phyloP scores from a whole-genome alignment of 352 stramenopile genomes.

The Phytopythium oedochilum region DNA sequence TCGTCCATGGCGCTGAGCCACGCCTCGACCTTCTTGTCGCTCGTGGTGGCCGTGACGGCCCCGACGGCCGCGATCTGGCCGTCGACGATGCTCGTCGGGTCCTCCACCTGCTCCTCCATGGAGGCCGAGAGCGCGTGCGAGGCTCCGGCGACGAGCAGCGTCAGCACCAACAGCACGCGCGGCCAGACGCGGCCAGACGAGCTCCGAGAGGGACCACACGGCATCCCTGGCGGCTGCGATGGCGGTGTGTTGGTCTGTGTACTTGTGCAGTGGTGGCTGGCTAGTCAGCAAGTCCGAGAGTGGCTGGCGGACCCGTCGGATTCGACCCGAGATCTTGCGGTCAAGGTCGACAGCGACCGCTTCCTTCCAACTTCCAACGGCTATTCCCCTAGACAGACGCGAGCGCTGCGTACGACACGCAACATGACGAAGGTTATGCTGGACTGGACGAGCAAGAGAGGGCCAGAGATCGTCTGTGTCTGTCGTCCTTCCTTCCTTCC shows the following conservation, averaged over 20 bases:
- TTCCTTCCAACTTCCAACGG: too few species aligned
- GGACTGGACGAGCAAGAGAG: not conserved
- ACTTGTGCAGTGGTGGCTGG: too few species aligned
- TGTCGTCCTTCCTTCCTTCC: not conserved
- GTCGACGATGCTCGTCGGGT: constrained; percentile 22
- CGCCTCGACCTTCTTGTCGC: constrained; percentile 4
- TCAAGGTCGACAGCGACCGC: too few species aligned
- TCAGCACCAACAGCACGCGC: not conserved
- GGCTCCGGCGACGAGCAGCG: not conserved
- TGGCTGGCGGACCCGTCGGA: too few species aligned
- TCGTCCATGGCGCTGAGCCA: constrained; percentile 39
- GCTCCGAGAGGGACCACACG: not conserved
- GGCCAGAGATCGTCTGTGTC: not conserved
- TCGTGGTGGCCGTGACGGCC: constrained; percentile 21
- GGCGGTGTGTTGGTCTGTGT: too few species aligned
- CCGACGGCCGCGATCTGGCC: constrained; percentile 26
- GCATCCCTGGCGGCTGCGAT: not conserved
- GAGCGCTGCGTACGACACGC: not conserved
- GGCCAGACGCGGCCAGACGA: not conserved
- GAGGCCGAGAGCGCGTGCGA: too few species aligned
- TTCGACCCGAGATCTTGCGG: too few species aligned
- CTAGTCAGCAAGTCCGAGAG: too few species aligned
- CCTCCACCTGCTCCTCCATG: not conserved
- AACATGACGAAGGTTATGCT: not conserved
- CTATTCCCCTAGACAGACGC: too few species aligned